Evolutionary conservation across 2,329 filamentous ascomycete genomes (phyloP), one percentile per base, ranked within the genome.

Genomic region (Fusarium nodosum): DNA sequence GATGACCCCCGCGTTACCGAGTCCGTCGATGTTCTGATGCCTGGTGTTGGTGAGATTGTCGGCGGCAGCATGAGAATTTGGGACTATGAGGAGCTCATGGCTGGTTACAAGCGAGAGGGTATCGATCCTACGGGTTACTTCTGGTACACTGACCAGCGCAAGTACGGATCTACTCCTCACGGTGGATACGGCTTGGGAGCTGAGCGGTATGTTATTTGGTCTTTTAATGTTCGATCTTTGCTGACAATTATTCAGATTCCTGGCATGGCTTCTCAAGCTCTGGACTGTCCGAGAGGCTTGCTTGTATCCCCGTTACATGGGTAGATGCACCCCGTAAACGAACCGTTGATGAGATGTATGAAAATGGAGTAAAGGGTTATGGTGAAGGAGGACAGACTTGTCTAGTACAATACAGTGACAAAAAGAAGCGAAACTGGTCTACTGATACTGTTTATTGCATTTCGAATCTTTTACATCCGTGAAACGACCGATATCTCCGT

Each of bases 81-180:
- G 77, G 90, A 93, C 78, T 93, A 93, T 78, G 92, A 97, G 16
- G 94, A 97, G 85, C 84, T 97, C 72, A 90, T 97, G 85, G 90
- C 86, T 26, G 96, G 93, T 1, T 99, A 97, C 79, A 89, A 93
- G 81, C 89, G 91, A 67, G 92, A 97, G 82, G 91, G 91, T 41
- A 97, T 98, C 79, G 89, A 93, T 74, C 89, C 94, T 22, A 88
- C 87, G 74, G 90, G 91, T 46, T 98, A 98, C 83, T 98, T 97
- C 86, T 99, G 96, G 96, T 99, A 98, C 84, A 97, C 94, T 33
- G 96, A 97, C 82, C 94, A 97, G 87, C 87, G 94, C 78, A 97
- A 96, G 93, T 74, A 98, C 78, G 96, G 96, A 58, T 94, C 92
- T 56, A 94, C 92, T 45, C 93, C 94, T 30, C 95, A 98, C 81